Evolutionary conservation across 805 yeast genomes (phyloP).

Genomic region (Komagataella ulmi): DNA sequence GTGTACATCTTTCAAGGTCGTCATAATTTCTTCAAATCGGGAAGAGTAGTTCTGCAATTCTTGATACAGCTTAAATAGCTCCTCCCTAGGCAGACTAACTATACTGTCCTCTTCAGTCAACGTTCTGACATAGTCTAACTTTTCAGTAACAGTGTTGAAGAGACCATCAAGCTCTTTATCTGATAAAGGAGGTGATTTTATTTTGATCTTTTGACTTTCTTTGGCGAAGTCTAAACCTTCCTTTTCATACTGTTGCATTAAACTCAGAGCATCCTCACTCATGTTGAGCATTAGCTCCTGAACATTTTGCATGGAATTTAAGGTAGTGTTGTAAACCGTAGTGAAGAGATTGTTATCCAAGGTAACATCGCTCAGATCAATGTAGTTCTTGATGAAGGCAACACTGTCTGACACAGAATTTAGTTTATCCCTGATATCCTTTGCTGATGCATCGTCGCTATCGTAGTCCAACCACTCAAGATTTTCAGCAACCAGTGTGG

Average conservation of each 20-base stretch:
- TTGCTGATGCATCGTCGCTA: conserved; percentile 33
- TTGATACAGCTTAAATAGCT: conserved; percentile 13
- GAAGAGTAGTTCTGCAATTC: conserved; percentile 7
- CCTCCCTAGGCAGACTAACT: conserved; percentile 8
- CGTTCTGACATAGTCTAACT: conserved; percentile 16
- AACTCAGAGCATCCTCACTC: conserved; percentile 28
- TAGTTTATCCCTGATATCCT: conserved; percentile 23
- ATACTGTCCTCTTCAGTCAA: conserved; percentile 11
- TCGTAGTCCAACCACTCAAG: conserved; percentile 76
- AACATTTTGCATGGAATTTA: conserved; percentile 23
- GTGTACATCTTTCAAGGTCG: conserved; percentile 12
- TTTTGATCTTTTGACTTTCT: conserved; percentile 31
- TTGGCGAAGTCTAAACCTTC: conserved; percentile 37
- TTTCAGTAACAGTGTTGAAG: conserved; percentile 12
- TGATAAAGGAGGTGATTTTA: conserved; percentile 12
- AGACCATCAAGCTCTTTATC: conserved; percentile 13
- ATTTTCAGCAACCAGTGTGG: conserved; percentile 26
- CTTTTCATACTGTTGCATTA: conserved; percentile 28
- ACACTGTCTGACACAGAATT: conserved; percentile 15
- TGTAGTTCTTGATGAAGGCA: conserved; percentile 20
- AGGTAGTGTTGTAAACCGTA: conserved; percentile 27
- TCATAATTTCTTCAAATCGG: conserved; percentile 7
- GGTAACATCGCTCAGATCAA: conserved; percentile 30
- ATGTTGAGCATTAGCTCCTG: conserved; percentile 29
- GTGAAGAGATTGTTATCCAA: conserved; percentile 32